phyloP scores from a whole-genome alignment of 2,329 filamentous ascomycete species.

The Dryadomyces sulphureus region DNA sequence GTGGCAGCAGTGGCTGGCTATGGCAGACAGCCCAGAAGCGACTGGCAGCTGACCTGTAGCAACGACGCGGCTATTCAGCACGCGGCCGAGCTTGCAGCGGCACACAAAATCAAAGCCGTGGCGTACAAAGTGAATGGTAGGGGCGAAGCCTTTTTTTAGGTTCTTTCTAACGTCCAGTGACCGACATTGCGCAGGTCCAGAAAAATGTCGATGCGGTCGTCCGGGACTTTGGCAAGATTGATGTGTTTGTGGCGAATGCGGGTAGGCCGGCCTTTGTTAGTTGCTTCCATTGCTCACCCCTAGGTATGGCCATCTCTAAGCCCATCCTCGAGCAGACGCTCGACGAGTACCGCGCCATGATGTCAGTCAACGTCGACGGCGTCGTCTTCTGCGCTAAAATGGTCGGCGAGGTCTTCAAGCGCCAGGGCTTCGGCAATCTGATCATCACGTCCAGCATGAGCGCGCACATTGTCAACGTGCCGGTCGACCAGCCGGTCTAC shows the following conservation, averaged over 20 bases:
- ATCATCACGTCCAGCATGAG: slow-evolving; percentile 67
- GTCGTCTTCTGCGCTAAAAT: slow-evolving; percentile 63
- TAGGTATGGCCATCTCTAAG: not conserved
- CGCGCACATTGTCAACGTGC: slow-evolving; percentile 63
- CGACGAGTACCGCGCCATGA: not conserved
- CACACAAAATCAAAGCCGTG: slow-evolving; percentile 51
- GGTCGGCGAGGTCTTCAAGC: slow-evolving; percentile 45
- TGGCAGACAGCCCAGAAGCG: not conserved
- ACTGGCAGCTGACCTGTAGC: slow-evolving; percentile 17
- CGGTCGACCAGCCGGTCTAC: slow-evolving; percentile 58
- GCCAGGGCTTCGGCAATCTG: slow-evolving; percentile 53
- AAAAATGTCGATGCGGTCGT: slow-evolving; percentile 34
- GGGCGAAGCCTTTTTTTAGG: not conserved
- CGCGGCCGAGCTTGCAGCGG: slow-evolving; percentile 44
- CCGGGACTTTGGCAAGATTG: slow-evolving; percentile 55
- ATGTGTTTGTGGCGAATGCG: slow-evolving; percentile 67
- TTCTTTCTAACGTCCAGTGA: not conserved
- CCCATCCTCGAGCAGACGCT: not conserved
- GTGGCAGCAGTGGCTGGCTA: no score
- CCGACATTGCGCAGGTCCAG: slow-evolving; percentile 33
- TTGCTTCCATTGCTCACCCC: no score
- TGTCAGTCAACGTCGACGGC: slow-evolving; percentile 37
- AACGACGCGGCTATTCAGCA: slow-evolving; percentile 53
- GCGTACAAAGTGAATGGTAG: slow-evolving; percentile 48
- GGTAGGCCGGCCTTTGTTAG: no score